phyloP scores from a whole-genome alignment of 148 eudicot genomes.

The Chenopodium album region DNA sequence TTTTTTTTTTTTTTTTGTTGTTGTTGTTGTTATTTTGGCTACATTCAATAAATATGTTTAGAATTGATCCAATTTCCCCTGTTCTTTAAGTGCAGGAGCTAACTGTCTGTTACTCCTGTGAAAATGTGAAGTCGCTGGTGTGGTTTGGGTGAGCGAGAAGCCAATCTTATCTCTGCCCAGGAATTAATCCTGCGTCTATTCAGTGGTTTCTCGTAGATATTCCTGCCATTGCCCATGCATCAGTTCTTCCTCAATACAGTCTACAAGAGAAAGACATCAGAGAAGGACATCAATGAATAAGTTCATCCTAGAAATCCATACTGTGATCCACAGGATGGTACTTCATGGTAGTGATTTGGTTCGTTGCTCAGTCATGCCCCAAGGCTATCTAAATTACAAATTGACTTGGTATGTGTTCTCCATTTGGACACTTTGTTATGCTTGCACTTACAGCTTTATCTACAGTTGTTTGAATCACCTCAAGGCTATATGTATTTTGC shows the following conservation, averaged over 20 bases:
- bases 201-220: slow-evolving; percentile 98
- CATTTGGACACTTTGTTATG: slow-evolving; percentile 4
- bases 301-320: slow-evolving; percentile 67
- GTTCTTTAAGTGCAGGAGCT: slow-evolving; percentile 45
- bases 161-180: slow-evolving; percentile 90
- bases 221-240: slow-evolving; percentile 65
- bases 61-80: not conserved
- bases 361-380: slow-evolving; percentile 94
- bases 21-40: slow-evolving; percentile 7
- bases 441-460: not conserved
- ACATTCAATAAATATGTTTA: not conserved
- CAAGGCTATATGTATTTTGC: not conserved
- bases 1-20: too few species aligned
- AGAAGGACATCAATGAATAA: slow-evolving; percentile 69
- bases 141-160: slow-evolving; percentile 89
- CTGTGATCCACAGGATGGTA: slow-evolving; percentile 72
- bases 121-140: slow-evolving; percentile 62
- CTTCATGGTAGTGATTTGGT: slow-evolving; percentile 40
- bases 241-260: slow-evolving; percentile 70
- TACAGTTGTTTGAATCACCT: not conserved
- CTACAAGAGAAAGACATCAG: slow-evolving; percentile 54
- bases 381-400: slow-evolving; percentile 86
- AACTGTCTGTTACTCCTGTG: slow-evolving; percentile 35
- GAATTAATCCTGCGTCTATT: slow-evolving; percentile 63
- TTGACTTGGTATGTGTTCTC: slow-evolving; percentile 62